Base-by-base conservation (phyloP, 345 rosid genomes). In the Trapa incisa region DNA sequence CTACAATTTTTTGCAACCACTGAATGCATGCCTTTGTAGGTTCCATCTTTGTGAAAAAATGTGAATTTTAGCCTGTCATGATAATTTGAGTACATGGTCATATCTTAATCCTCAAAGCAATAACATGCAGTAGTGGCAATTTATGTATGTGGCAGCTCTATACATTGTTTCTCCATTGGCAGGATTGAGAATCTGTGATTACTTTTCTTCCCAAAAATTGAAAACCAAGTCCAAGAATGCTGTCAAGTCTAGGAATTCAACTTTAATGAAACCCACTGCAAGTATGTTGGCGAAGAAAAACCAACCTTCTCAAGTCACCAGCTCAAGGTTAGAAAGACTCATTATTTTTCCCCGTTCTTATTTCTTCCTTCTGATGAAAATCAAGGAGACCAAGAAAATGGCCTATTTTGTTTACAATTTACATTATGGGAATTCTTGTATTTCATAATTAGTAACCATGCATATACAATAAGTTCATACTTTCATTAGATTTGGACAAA, bases 231-330 rank as follows among this genome's bases (percentile, higher is more conserved):
- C 77, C 16, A 82, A 79, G 76, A 72, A 83, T 37, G 64, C 69
- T 39, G 65, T 9, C 16, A 87, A 81, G 82, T 72, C 89, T 3
- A 85, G 96, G 81, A 76, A 80, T 76, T 95, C 99, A 74, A 91
- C 96, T 74, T 80, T 91, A 79, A 84, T 95, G 98, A 95, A 87
- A 73, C 97, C 97, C 72, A 95, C 99, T 14, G 89, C 86, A 77
- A 89, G 99, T 70, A 72, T 77, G 70, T 77, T 91, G 75, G 98
- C 97, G n/a, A 95, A 88, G 81, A 96, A 84, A 81, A 85, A 80
- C 75, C 70, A 43, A 37, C 71, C 74, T 33, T 70, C 75, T 61
- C 74, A 78, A 11, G 48, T 45, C 69, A 75, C 67, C 71, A 70
- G 70, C 72, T 66, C 84, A 39, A 87, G 98, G 98, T 91, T 16